Conservation (phyloP, 495 filamentous ascomycete species). For the Neurospora pannonica region DNA sequence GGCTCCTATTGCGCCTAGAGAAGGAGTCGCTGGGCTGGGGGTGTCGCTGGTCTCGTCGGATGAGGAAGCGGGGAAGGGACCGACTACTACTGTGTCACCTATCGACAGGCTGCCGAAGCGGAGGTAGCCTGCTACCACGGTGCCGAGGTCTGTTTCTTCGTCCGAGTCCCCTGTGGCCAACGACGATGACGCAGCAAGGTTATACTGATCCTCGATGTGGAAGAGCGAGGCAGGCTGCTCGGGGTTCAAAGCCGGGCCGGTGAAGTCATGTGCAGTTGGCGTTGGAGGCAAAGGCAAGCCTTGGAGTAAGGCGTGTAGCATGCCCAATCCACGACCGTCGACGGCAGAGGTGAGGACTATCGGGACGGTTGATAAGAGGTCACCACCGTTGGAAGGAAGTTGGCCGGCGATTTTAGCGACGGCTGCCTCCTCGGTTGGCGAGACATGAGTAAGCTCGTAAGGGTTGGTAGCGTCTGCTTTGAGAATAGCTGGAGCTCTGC, state of each 20-base stretch:
- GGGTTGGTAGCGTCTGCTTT: slow-evolving; percentile 32
- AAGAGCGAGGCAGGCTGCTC: slow-evolving; percentile 54
- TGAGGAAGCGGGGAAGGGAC: slow-evolving; percentile 52
- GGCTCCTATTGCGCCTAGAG: background rate
- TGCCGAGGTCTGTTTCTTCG: slow-evolving; percentile 29
- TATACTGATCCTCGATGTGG: slow-evolving; percentile 73
- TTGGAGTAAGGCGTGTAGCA: slow-evolving; percentile 72
- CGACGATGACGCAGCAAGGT: slow-evolving; percentile 36
- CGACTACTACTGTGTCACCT: slow-evolving; percentile 69
- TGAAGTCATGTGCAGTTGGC: slow-evolving; percentile 37
- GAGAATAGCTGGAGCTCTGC: slow-evolving; percentile 63
- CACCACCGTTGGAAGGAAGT: slow-evolving; percentile 31
- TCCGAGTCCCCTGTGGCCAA: slow-evolving; percentile 29
- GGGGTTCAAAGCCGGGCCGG: slow-evolving; percentile 34
- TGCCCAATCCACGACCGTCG: slow-evolving; percentile 69
- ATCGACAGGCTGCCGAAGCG: slow-evolving; percentile 68
- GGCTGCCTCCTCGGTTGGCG: slow-evolving; percentile 38
- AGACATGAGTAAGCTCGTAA: slow-evolving; percentile 24
- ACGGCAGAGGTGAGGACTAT: slow-evolving; percentile 85
- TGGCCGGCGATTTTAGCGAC: slow-evolving; percentile 40
- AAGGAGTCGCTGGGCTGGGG: slow-evolving; percentile 17
- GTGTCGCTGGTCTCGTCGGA: slow-evolving; percentile 29
- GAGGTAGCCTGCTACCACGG: slow-evolving; percentile 75
- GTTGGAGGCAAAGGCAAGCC: slow-evolving; percentile 61
- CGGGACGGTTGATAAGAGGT: slow-evolving; percentile 54